These are phyloP conservation scores for Sclerotinia trifoliorum DNA, from an alignment of 2,329 filamentous ascomycete genomes.

Conservation along the genomic window DNA sequence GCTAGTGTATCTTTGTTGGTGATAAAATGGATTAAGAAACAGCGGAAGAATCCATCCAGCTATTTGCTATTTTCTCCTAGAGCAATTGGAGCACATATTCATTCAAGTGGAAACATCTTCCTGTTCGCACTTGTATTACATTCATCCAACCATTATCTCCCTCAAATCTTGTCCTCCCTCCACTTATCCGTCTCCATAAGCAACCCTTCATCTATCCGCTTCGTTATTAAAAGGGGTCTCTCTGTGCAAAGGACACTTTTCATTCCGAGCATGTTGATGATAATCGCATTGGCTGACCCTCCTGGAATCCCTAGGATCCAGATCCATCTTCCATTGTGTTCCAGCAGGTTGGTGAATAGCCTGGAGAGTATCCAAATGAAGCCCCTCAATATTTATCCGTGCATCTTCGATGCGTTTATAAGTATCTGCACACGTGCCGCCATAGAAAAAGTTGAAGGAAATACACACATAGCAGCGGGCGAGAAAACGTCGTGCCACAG, in stretches of 20 bases:
- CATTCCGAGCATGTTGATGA: constrained; percentile 3
- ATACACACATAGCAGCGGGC: background rate
- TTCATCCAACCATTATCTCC: background rate
- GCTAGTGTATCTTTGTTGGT: background rate
- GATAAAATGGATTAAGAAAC: background rate
- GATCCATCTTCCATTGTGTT: background rate
- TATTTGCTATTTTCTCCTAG: background rate
- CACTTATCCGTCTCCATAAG: too few relatives aligned
- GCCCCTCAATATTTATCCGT: background rate
- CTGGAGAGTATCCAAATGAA: background rate
- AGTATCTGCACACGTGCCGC: background rate
- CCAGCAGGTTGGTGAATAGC: background rate
- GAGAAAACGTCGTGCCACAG: background rate
- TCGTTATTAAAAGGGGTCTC: background rate
- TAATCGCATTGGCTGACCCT: background rate
- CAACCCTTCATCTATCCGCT: background rate
- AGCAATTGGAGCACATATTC: too few relatives aligned
- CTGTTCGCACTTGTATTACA: background rate
- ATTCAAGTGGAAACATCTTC: too few relatives aligned
- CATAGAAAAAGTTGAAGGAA: background rate
- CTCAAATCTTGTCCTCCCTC: background rate
- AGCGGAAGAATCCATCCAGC: background rate
- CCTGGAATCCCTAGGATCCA: background rate
- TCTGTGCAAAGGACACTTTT: background rate
- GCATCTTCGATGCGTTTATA: background rate